These are phyloP conservation scores for Mesotaenium endlicherianum DNA, from an alignment of 139 green algal genomes.

Conservation along the genomic window DNA sequence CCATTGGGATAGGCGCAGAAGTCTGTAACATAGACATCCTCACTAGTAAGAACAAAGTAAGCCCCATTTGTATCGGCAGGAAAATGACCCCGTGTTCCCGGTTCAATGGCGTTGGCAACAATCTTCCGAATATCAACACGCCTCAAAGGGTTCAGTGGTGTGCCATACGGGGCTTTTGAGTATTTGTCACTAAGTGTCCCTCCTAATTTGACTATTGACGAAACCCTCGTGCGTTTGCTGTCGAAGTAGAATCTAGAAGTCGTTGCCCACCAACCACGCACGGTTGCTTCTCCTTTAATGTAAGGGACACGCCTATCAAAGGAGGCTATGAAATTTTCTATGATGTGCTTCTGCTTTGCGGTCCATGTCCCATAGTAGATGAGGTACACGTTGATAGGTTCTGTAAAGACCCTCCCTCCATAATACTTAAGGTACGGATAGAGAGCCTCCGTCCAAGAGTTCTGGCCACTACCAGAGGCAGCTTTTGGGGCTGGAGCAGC, in stretches of 20 bases:
- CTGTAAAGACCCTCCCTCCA: neutral
- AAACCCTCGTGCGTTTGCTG: neutral
- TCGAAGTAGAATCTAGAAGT: neutral
- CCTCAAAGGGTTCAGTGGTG: neutral
- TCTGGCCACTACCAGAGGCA: no score
- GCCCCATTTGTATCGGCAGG: neutral
- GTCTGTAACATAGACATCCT: conserved; percentile 1
- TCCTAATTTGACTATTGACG: neutral
- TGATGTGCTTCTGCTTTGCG: conserved; percentile 8
- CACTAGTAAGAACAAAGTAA: conserved; percentile 14
- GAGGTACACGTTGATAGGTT: conserved; percentile 12
- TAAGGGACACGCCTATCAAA: neutral
- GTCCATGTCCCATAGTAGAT: conserved; percentile 6
- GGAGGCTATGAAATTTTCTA: neutral
- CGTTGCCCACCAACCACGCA: neutral
- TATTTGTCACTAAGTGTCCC: neutral
- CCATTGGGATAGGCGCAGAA: conserved; percentile 18
- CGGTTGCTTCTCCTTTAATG: neutral
- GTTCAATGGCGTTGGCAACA: neutral
- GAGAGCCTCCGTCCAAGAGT: no score
- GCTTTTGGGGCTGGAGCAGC: no score
- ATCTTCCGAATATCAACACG: neutral
- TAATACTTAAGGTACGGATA: conserved; percentile 20
- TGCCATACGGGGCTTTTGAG: neutral
- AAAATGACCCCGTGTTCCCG: neutral